These are phyloP conservation scores for Penicillium freii DNA, from an alignment of 2,329 filamentous ascomycete species.

Conservation along the genomic window DNA sequence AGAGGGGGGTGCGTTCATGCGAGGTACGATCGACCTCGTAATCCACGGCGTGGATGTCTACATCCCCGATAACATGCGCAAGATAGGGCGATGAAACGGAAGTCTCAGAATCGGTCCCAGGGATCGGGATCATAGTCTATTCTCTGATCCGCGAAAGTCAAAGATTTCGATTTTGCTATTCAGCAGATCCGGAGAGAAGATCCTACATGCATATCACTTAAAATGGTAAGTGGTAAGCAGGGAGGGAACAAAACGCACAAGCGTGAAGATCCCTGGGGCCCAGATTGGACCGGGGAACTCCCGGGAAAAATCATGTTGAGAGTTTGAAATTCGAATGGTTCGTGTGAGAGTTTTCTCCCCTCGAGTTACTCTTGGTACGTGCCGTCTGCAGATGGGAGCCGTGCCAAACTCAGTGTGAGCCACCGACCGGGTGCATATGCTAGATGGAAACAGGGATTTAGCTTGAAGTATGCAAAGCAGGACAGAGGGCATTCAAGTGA, in stretches of 20 bases:
- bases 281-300: slow-evolving; percentile 19
- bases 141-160: slow-evolving; percentile 15
- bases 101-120: not conserved
- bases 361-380: slow-evolving; percentile 18
- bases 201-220: slow-evolving; percentile 16
- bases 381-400: slow-evolving; percentile 21
- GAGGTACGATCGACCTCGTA: slow-evolving; percentile 5
- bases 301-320: slow-evolving; percentile 8
- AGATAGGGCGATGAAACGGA: not conserved
- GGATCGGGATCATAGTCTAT: slow-evolving; percentile 11
- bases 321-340: slow-evolving; percentile 20
- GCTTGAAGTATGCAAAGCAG: not conserved
- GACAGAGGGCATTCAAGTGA: not conserved
- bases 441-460: not conserved
- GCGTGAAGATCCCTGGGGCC: slow-evolving; percentile 10
- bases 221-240: slow-evolving; percentile 20
- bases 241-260: slow-evolving; percentile 4
- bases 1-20: not conserved
- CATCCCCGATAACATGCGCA: not conserved
- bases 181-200: slow-evolving; percentile 13
- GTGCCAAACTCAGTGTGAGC: slow-evolving; percentile 8
- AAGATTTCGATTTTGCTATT: slow-evolving; percentile 6
- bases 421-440: slow-evolving; percentile 12
- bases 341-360: slow-evolving; percentile 14
- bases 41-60: not conserved